Base-by-base conservation (phyloP, 2,329 filamentous ascomycete genomes). In the Penicillium sp. region DNA sequence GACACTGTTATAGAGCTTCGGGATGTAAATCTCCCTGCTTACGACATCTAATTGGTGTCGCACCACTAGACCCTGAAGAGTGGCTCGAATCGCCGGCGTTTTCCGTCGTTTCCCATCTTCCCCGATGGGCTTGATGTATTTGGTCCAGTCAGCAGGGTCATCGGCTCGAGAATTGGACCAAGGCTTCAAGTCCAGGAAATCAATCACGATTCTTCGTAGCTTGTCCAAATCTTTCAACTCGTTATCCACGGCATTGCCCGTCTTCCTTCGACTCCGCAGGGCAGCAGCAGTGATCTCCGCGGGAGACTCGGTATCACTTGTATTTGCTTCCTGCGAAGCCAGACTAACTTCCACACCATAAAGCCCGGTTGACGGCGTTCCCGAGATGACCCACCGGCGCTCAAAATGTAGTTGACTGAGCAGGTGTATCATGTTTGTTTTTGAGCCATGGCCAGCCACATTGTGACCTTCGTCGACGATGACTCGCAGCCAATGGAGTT, bases 401-500 rank as follows among this genome's bases (percentile, higher is more conserved):
- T 92, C 88, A 16, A 92, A 73, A 48, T 77, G 75, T 26, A 88
- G 80, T 54, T 82, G 78, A 38, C 83, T 77, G 5, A 86, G 78
- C 8, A 88, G 79, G 16, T 82, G 73, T 5, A 85, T 80, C 35
- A 86, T 84, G 49, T 81, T 84, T 1, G 87, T 92, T 66, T 82
- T 86, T 55, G 80, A 81, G 10, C 80, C 79, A 6, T 85, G 85
- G 40, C 90, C 89, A 0, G 92, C 91, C 60, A 97, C 88, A 61
- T 85, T 90, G 73, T 97, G 93, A 0, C 94, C 94, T 81, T 97
- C 94, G 65, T 98, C 94, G 19, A 96, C 89, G 49, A 98, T 93
- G 51, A 96, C 88, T 1, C 94, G 85, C 69, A 97, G 89, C 84
- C 94, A 97, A 68, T 92, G 92, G 3, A 97, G 76, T 7, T 85